Evolutionary conservation across 257 asterid species (phyloP).

Genomic region (Asclepias syriaca): DNA sequence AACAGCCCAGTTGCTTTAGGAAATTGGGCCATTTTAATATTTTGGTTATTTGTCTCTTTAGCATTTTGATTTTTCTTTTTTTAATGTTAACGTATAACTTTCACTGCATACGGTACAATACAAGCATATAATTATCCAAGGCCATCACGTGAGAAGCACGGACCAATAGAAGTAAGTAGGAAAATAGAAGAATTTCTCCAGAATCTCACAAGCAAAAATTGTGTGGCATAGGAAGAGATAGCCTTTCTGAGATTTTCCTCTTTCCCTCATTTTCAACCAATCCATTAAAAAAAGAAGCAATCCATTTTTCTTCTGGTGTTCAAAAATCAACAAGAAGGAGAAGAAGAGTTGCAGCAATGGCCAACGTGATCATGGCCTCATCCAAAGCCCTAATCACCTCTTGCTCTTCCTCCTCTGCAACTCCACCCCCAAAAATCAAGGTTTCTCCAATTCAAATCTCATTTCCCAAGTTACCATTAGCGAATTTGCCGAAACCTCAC

Average conservation of each 20-base stretch:
- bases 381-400: constrained; percentile 44
- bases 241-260: constrained; percentile 25
- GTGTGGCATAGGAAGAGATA: constrained; percentile 57
- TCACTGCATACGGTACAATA: background rate
- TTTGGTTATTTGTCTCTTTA: no score
- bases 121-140: no score
- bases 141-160: constrained; percentile 19
- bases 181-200: background rate
- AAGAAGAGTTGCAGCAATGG: constrained; percentile 44
- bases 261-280: background rate
- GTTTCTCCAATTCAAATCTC: constrained; percentile 22
- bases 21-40: no score
- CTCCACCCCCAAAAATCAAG: constrained; percentile 42
- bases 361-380: constrained; percentile 78
- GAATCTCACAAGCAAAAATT: constrained; percentile 30
- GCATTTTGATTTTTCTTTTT: no score
- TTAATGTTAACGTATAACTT: no score
- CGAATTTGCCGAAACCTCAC: constrained; percentile 36
- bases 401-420: constrained; percentile 13
- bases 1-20: no score
- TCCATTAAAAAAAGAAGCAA: background rate
- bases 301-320: background rate
- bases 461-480: constrained; percentile 42
- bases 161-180: background rate
- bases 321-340: constrained; percentile 13